Base-by-base conservation (phyloP, 306 rosid genomes). In the Cicer judaicum region DNA sequence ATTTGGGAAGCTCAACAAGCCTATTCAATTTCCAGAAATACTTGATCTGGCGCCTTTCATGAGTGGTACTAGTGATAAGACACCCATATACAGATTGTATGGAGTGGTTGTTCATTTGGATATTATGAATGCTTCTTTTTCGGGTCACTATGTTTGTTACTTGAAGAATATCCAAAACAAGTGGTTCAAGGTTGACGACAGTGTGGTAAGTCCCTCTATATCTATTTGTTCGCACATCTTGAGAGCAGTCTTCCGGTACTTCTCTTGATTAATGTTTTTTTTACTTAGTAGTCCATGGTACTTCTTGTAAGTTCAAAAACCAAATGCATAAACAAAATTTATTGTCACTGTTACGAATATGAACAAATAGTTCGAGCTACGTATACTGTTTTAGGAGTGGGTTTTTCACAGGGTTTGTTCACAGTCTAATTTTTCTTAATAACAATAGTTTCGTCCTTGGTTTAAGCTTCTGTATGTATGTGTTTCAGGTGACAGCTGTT, bases 141-240 rank as follows among this genome's bases (percentile, higher is more conserved):
- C 99, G 24, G 99, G 99, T 75, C 99, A 95, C 82, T 95, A 95
- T 8, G 98, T 95, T 61, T 87, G 93, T 90, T 95, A 92, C 76
- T 93, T 92, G 73, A 95, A 89, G 89, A 95, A 86, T 75, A 75
- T 78, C 42, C 96, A 88, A 59, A 90, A 95, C 86, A 95, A 79
- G 89, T 95, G 99, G 99, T 95, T 95, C 92, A 90, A 92, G 91
- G 84, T 86, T 70, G 99, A 95, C 76, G 99, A 95, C 88, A 92
- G 96, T 74, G 84, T 71, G 85, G 99, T 92, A 85, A 71, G 90
- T 72, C 73, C 29, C 78, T 64, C 44, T 54, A 50, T 52, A 74
- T 64, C 74, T 61, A 16, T 74, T 64, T 57, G 76, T 56, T 53
- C 15, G 41, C 56, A 67, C 39, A 59, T 73, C 77, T 64, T 40